These are phyloP conservation scores for Sporothrix euskadiensis DNA, from an alignment of 2,329 filamentous ascomycete species.

Conservation along the genomic window DNA sequence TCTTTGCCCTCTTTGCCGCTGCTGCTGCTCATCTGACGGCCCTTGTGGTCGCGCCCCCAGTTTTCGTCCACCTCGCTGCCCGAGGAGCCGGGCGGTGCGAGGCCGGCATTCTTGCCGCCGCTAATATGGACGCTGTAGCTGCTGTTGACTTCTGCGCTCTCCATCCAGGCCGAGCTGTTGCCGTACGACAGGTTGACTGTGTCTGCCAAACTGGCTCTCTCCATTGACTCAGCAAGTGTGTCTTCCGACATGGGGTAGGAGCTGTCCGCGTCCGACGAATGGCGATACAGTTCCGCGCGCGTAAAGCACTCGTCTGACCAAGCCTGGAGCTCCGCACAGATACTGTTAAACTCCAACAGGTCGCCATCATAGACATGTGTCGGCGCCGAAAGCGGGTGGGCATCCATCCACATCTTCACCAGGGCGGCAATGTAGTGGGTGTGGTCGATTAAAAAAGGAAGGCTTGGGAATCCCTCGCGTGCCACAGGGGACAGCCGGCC, in stretches of 20 bases:
- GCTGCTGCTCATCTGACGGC: slow-evolving; percentile 34
- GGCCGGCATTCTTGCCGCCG: not conserved
- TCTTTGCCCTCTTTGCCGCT: slow-evolving; percentile 32
- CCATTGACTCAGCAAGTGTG: slow-evolving; percentile 51
- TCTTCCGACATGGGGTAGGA: slow-evolving; percentile 34
- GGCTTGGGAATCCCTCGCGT: slow-evolving; percentile 86
- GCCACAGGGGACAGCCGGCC: slow-evolving; percentile 76
- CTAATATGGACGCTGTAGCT: not conserved
- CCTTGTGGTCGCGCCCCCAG: slow-evolving; percentile 35
- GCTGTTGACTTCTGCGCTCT: slow-evolving; percentile 25
- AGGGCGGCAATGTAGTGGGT: slow-evolving; percentile 81
- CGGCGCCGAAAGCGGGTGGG: slow-evolving; percentile 41
- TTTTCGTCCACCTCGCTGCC: slow-evolving; percentile 50
- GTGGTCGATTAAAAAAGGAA: slow-evolving; percentile 91
- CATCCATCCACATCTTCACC: slow-evolving; percentile 76
- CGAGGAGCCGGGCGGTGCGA: slow-evolving; percentile 50
- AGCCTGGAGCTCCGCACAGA: slow-evolving; percentile 53
- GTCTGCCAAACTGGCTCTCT: slow-evolving; percentile 46
- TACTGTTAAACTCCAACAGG: slow-evolving; percentile 53
- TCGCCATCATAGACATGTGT: slow-evolving; percentile 52
- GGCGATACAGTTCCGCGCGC: slow-evolving; percentile 50
- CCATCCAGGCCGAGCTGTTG: slow-evolving; percentile 33
- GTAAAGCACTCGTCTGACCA: slow-evolving; percentile 55
- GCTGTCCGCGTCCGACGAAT: slow-evolving; percentile 38
- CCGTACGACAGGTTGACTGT: slow-evolving; percentile 43